Conservation (phyloP, 192 early-diverging fungal genomes). For the Coemansia sp. region DNA sequence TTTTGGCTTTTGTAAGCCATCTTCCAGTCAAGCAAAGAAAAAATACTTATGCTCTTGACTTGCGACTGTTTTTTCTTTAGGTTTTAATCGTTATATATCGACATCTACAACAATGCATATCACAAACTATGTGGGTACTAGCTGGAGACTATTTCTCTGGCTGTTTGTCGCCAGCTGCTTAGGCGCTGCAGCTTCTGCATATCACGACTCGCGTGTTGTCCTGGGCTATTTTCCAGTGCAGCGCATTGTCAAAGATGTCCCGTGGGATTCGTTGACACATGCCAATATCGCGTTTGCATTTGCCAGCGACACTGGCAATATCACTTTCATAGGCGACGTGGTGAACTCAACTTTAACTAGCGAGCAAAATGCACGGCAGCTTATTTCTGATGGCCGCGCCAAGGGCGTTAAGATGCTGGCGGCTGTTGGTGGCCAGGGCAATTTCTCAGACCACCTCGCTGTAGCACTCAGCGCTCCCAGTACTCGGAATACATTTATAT, state of each 20-base stretch:
- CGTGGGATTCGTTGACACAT: slow-evolving; percentile 60
- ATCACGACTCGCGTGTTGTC: slow-evolving; percentile 41
- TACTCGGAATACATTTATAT: slow-evolving; percentile 55
- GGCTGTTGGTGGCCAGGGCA: slow-evolving; percentile 73
- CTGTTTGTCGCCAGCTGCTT: neutral
- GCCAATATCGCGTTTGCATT: slow-evolving; percentile 64
- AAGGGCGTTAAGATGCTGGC: slow-evolving; percentile 59
- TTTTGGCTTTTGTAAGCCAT: no score
- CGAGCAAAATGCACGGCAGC: slow-evolving; percentile 31
- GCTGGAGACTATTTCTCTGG: neutral
- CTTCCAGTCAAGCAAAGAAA: no score
- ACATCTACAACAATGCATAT: slow-evolving; percentile 2
- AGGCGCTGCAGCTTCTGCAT: slow-evolving; percentile 11
- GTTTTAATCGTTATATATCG: neutral
- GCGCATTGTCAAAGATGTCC: slow-evolving; percentile 42
- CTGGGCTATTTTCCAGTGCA: slow-evolving; percentile 52
- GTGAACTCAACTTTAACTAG: slow-evolving; percentile 55
- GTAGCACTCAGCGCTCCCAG: slow-evolving; percentile 58
- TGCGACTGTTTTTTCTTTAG: neutral
- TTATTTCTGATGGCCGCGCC: slow-evolving; percentile 40
- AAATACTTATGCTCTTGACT: no score
- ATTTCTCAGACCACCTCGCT: slow-evolving; percentile 59
- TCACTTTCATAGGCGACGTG: slow-evolving; percentile 41
- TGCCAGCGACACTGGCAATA: slow-evolving; percentile 32
- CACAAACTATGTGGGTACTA: neutral